A percentile compares a stretch with the other conserved stretches of the same genome.
phyloP scores from a whole-genome alignment of 495 filamentous ascomycete species.

The Penicillium nucicola region DNA sequence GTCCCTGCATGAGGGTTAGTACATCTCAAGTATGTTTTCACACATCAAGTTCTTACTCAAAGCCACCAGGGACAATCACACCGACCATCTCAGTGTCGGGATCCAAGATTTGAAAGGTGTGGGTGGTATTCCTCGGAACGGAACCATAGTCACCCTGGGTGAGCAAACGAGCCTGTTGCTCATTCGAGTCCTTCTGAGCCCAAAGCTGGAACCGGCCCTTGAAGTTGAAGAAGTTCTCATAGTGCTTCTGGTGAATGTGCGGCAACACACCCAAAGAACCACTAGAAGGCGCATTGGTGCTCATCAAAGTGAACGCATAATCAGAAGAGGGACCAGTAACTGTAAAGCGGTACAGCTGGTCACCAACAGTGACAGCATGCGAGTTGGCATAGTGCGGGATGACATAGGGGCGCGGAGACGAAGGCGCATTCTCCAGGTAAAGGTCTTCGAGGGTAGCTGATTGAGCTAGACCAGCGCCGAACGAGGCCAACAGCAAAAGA shows the following conservation, averaged over 20 bases:
- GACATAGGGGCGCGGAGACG: conserved; percentile 27
- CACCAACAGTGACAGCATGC: conserved; percentile 25
- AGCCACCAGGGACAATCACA: conserved; percentile 42
- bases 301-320: conserved; percentile 40
- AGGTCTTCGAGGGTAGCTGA: conserved; percentile 17
- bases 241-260: conserved; percentile 40
- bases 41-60: conserved; percentile 28
- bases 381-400: conserved; percentile 30
- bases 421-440: conserved; percentile 25
- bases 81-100: conserved; percentile 45
- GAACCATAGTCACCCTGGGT: conserved; percentile 40
- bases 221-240: conserved; percentile 45
- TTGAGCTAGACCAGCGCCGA: conserved; percentile 8
- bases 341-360: conserved; percentile 30
- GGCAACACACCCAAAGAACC: conserved; percentile 34
- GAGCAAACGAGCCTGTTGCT: conserved; percentile 35
- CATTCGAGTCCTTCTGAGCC: conserved; percentile 30
- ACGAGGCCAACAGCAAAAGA: conserved; percentile 9
- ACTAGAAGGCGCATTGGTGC: conserved; percentile 35
- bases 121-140: conserved; percentile 38
- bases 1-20: conserved; percentile 18
- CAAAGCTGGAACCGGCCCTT: conserved; percentile 46
- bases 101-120: conserved; percentile 45
- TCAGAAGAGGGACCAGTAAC: conserved; percentile 42
- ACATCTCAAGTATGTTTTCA: background rate